Evolutionary conservation across 352 stramenopile genomes (phyloP).

Genomic region (Phytophthora chlamydospora): DNA sequence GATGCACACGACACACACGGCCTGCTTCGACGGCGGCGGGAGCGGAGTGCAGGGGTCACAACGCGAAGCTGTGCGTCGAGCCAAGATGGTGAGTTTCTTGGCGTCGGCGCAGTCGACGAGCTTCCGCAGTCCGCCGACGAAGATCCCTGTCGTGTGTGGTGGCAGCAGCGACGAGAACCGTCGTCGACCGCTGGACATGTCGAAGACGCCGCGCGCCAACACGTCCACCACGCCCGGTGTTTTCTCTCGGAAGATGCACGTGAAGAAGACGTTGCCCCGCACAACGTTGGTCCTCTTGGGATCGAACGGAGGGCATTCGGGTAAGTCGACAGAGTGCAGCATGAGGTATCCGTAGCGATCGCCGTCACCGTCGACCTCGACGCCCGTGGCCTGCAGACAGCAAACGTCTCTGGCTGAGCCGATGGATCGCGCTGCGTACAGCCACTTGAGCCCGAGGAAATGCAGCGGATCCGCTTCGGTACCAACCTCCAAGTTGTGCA

Average conservation of each 20-base stretch:
- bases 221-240: conserved; percentile 33
- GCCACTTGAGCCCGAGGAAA: conserved; percentile 48
- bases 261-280: conserved; percentile 27
- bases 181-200: conserved; percentile 29
- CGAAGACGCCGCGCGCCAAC: conserved; percentile 34
- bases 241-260: conserved; percentile 32
- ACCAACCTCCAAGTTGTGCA: conserved; percentile 31
- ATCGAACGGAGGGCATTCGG: conserved; percentile 31
- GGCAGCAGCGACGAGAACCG: conserved; percentile 23
- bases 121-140: conserved; percentile 24
- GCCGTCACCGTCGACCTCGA: conserved; percentile 25
- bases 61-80: conserved; percentile 5
- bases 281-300: conserved; percentile 15
- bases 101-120: conserved; percentile 35
- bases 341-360: conserved; percentile 36
- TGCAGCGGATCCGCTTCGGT: conserved; percentile 31
- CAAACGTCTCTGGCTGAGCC: conserved; percentile 27
- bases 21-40: conserved; percentile 3
- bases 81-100: conserved; percentile 41
- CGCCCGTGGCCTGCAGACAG: conserved; percentile 33
- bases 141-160: conserved; percentile 17
- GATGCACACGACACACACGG: conserved; percentile 26
- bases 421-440: conserved; percentile 18
- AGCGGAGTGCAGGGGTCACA: background rate
- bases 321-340: conserved; percentile 36